Conservation (phyloP, 805 yeast genomes). For the Candida lessepsii region DNA sequence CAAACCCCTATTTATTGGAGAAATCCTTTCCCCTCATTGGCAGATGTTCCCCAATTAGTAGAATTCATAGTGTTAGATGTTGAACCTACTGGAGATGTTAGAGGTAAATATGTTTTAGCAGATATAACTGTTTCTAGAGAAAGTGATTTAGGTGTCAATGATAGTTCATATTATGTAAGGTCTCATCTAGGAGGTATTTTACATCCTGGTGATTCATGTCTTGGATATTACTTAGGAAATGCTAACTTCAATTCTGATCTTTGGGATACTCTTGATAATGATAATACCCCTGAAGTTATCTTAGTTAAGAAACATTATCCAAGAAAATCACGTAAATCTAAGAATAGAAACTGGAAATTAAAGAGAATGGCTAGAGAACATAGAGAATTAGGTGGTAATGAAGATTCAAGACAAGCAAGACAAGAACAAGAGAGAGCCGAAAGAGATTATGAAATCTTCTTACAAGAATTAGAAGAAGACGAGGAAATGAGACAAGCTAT, state of each 20-base stretch:
- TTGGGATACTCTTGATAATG: conserved; percentile 66
- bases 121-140: conserved; percentile 91
- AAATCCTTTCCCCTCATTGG: conserved; percentile 70
- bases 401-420: conserved; percentile 67
- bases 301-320: conserved; percentile 86
- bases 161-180: conserved; percentile 76
- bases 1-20: conserved; percentile 77
- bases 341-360: conserved; percentile 85
- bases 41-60: conserved; percentile 70
- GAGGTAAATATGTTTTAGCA: conserved; percentile 79
- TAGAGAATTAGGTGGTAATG: conserved; percentile 78
- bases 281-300: conserved; percentile 78
- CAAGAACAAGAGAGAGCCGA: conserved; percentile 92
- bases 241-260: conserved; percentile 86
- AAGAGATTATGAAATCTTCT: conserved; percentile 90
- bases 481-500: conserved; percentile 88
- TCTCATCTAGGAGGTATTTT: conserved; percentile 91
- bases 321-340: conserved; percentile 71
- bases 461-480: conserved; percentile 97
- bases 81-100: conserved; percentile 81
- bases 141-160: conserved; percentile 83
- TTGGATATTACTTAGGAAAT: conserved; percentile 86
- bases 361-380: conserved; percentile 98
- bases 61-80: conserved; percentile 92
- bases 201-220: conserved; percentile 93